Evolutionary conservation across 805 yeast genomes (phyloP).

Genomic region (Debaryomyces tyrocola): DNA sequence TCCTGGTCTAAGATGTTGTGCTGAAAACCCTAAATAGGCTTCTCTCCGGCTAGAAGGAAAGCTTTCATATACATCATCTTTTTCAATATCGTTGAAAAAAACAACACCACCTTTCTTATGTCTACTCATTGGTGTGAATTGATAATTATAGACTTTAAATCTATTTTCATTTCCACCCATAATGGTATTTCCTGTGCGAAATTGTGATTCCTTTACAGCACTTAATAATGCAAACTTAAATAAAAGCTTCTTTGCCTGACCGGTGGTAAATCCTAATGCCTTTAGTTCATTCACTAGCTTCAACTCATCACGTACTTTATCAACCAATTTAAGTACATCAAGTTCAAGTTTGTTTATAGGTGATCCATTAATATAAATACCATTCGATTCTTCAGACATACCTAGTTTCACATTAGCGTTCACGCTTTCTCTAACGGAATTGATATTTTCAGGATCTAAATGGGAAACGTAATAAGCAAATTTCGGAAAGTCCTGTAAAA

Average conservation of each 20-base stretch:
- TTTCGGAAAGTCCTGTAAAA: slow-evolving; percentile 57
- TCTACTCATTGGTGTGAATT: slow-evolving; percentile 14
- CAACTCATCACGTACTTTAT: slow-evolving; percentile 33
- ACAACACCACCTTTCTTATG: slow-evolving; percentile 45
- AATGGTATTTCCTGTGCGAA: slow-evolving; percentile 30
- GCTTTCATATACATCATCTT: slow-evolving; percentile 52
- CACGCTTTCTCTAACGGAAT: slow-evolving; percentile 25
- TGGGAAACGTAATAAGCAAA: slow-evolving; percentile 38
- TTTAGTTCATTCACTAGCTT: slow-evolving; percentile 21
- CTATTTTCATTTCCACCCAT: slow-evolving; percentile 36
- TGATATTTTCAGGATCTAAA: slow-evolving; percentile 9
- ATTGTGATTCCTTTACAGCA: slow-evolving; percentile 39
- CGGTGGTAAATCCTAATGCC: slow-evolving; percentile 26
- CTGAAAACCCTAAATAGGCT: slow-evolving; percentile 38
- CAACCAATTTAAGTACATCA: slow-evolving; percentile 43
- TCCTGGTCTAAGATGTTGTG: slow-evolving; percentile 45
- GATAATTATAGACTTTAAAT: slow-evolving; percentile 28
- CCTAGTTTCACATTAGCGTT: slow-evolving; percentile 37
- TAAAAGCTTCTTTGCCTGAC: slow-evolving; percentile 33
- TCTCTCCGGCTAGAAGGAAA: slow-evolving; percentile 43
- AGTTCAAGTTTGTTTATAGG: slow-evolving; percentile 47
- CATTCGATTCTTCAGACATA: slow-evolving; percentile 38
- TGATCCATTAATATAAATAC: slow-evolving; percentile 72
- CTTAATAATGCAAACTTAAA: slow-evolving; percentile 39
- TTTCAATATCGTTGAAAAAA: slow-evolving; percentile 76